phyloP scores from a whole-genome alignment of 352 stramenopile genomes.

The Phytophthora capsici region DNA sequence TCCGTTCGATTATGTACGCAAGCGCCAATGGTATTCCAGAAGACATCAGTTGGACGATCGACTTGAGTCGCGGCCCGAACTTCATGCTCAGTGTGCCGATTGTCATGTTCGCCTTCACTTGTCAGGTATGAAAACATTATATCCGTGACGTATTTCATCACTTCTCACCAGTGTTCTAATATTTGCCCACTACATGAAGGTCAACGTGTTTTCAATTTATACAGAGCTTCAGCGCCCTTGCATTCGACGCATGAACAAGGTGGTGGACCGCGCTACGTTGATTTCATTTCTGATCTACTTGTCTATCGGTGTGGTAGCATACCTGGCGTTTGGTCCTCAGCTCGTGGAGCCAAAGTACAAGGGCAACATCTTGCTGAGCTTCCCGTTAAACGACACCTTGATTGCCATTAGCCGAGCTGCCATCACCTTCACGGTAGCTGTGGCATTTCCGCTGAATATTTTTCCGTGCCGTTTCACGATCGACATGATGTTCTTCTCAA shows the following conservation, averaged over 20 bases:
- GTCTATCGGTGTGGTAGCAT: conserved; percentile 79
- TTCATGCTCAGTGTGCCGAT: conserved; percentile 90
- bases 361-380: conserved; percentile 85
- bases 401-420: conserved; percentile 82
- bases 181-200: conserved; percentile 30
- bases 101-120: conserved; percentile 92
- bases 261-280: conserved; percentile 80
- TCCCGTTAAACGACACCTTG: conserved; percentile 75
- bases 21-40: conserved; percentile 61
- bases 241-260: conserved; percentile 90
- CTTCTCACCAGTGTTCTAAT: conserved; percentile 12
- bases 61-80: conserved; percentile 67
- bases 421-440: conserved; percentile 88
- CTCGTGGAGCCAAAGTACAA: conserved; percentile 77
- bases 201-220: conserved; percentile 91
- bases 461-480: conserved; percentile 88
- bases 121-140: conserved; percentile 48
- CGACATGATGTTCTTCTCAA: conserved; percentile 90
- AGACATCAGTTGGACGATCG: conserved; percentile 77
- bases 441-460: conserved; percentile 89
- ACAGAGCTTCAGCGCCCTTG: conserved; percentile 87
- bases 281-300: conserved; percentile 81
- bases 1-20: conserved; percentile 80
- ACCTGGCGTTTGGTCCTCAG: conserved; percentile 75
- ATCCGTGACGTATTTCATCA: not conserved